A percentile compares a stretch with the other conserved stretches of the same genome.
phyloP scores from a whole-genome alignment of 2,329 filamentous ascomycete species.

The Rutstroemia sp. region DNA sequence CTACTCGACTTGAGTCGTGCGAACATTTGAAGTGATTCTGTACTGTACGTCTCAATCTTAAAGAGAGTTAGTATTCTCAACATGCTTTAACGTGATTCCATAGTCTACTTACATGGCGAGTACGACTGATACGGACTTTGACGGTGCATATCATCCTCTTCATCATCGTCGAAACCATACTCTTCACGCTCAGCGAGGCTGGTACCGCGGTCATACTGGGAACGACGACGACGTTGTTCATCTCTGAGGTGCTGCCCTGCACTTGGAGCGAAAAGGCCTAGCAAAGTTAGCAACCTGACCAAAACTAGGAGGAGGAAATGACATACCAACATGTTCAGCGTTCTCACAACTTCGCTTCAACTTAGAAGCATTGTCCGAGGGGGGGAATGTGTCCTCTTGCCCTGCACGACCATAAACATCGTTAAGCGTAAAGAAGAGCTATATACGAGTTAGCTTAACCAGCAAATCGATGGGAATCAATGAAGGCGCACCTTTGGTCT shows the following conservation, averaged over 20 bases:
- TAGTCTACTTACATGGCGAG: constrained; percentile 12
- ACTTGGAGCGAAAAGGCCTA: constrained; percentile 74
- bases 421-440: constrained; percentile 48
- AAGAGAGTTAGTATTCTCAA: neutral
- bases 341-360: constrained; percentile 83
- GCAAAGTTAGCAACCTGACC: constrained; percentile 7
- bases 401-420: constrained; percentile 56
- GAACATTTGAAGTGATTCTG: neutral
- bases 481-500: constrained; percentile 66
- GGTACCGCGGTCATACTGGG: constrained; percentile 76
- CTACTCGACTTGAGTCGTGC: constrained; percentile 3
- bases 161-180: constrained; percentile 17
- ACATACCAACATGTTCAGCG: constrained; percentile 71
- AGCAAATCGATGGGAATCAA: constrained; percentile 16
- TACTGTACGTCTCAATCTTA: constrained; percentile 3
- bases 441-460: constrained; percentile 30
- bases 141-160: constrained; percentile 1
- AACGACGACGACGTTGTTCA: constrained; percentile 63
- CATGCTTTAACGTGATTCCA: neutral
- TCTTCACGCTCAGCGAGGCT: constrained; percentile 48
- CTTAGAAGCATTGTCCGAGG: constrained; percentile 78
- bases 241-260: constrained; percentile 65
- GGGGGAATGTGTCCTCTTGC: constrained; percentile 67
- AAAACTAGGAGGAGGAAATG: neutral
- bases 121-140: constrained; percentile 11